Evolutionary conservation across 371 early-diverging fungal species (phyloP).

Genomic region (Cokeromyces recurvatus): DNA sequence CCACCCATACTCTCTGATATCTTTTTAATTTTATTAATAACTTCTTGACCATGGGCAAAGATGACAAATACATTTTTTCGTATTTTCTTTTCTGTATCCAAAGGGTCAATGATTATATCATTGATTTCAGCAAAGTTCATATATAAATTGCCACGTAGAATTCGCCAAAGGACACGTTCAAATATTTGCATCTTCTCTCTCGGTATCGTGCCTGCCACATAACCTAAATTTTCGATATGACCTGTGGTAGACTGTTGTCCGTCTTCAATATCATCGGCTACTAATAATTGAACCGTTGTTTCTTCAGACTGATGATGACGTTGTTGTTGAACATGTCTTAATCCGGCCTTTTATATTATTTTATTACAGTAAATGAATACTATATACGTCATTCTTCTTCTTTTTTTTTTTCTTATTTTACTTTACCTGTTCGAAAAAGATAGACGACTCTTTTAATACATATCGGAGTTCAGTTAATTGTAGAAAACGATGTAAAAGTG

Average conservation of each 20-base stretch:
- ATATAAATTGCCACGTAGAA: constrained; percentile 94
- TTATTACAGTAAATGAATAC: too few species aligned
- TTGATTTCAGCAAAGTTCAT: constrained; percentile 93
- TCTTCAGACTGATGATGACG: constrained; percentile 17
- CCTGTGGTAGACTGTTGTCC: too few species aligned
- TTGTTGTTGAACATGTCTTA: constrained; percentile 49
- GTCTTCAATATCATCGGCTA: constrained; percentile 29
- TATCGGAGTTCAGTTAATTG: constrained; percentile 88
- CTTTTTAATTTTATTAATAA: constrained; percentile 85
- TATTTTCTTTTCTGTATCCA: constrained; percentile 62
- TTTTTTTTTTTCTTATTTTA: too few species aligned
- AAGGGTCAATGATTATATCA: constrained; percentile 81
- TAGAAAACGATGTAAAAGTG: constrained; percentile 72
- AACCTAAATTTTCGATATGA: constrained; percentile 45
- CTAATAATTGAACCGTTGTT: constrained; percentile 34
- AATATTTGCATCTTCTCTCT: constrained; percentile 82
- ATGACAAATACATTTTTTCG: constrained; percentile 94
- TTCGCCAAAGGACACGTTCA: constrained; percentile 94
- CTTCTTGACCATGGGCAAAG: constrained; percentile 91
- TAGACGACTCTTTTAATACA: constrained; percentile 80
- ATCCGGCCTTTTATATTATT: constrained; percentile 56
- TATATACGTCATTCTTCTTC: too few species aligned
- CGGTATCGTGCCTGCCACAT: constrained; percentile 90
- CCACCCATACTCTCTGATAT: constrained; percentile 93
- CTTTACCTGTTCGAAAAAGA: constrained; percentile 70